phyloP scores from a whole-genome alignment of 2,329 filamentous ascomycete species.

The Aureobasidium sp. region DNA sequence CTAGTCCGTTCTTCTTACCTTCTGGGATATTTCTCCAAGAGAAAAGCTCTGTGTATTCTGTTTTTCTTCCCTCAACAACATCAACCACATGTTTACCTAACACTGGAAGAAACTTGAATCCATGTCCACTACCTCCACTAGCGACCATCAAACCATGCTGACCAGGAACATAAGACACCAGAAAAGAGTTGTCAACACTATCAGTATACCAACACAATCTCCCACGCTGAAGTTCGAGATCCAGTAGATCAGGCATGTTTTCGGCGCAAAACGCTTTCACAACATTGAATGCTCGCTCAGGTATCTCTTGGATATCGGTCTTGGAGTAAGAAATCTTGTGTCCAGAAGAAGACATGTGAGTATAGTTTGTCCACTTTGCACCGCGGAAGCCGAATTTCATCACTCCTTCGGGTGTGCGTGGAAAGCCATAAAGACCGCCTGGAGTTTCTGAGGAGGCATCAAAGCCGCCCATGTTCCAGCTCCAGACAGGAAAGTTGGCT shows the following conservation, averaged over 20 bases:
- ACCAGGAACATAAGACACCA: constrained; percentile 13
- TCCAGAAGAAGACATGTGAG: neutral
- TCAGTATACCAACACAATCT: constrained; percentile 17
- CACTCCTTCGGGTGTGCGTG: constrained; percentile 17
- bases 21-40: constrained; percentile 17
- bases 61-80: constrained; percentile 16
- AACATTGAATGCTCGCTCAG: constrained; percentile 19
- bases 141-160: constrained; percentile 20
- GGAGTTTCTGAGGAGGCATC: neutral
- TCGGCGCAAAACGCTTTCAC: constrained; percentile 15
- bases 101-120: constrained; percentile 26
- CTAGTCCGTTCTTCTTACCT: constrained; percentile 20
- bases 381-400: constrained; percentile 22
- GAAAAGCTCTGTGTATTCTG: constrained; percentile 20
- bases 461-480: constrained; percentile 18
- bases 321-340: constrained; percentile 17
- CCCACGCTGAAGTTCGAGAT: constrained; percentile 13
- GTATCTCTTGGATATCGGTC: constrained; percentile 16
- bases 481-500: constrained; percentile 39
- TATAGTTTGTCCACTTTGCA: constrained; percentile 21
- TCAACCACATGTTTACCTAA: constrained; percentile 23
- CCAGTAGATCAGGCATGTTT: constrained; percentile 18
- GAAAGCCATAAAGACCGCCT: constrained; percentile 19
- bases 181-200: constrained; percentile 15
- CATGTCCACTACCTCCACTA: constrained; percentile 24